phyloP scores from a whole-genome alignment of 805 yeast species.

The Nakazawaea anatomiae region DNA sequence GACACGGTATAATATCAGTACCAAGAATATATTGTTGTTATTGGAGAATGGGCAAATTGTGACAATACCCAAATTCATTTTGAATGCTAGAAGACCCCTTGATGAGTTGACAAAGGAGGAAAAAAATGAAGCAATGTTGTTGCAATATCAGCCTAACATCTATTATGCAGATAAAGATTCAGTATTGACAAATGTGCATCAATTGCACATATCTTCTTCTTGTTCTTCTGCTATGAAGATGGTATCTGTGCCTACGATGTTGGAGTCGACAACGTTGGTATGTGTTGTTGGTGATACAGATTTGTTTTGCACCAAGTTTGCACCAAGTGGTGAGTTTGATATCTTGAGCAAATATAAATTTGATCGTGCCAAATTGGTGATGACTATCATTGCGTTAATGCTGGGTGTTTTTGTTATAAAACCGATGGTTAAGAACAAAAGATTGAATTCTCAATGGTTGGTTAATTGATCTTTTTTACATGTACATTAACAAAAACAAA shows the following conservation, averaged over 20 bases:
- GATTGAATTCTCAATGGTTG: conserved; percentile 50
- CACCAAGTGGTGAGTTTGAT: conserved; percentile 85
- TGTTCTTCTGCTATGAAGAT: conserved; percentile 16
- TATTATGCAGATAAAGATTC: conserved; percentile 39
- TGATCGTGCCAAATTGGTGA: conserved; percentile 55
- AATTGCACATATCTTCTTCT: conserved; percentile 11
- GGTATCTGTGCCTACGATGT: conserved; percentile 49
- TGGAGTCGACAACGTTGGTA: conserved; percentile 78
- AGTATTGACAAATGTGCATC: conserved; percentile 13
- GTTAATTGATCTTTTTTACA: conserved; percentile 3
- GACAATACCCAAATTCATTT: conserved; percentile 60
- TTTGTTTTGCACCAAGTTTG: conserved; percentile 66
- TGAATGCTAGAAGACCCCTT: conserved; percentile 66
- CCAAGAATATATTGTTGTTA: conserved; percentile 56
- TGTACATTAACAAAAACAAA: no score
- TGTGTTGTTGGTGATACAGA: conserved; percentile 67
- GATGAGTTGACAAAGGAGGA: conserved; percentile 48
- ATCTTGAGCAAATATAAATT: conserved; percentile 55
- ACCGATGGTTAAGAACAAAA: conserved; percentile 53
- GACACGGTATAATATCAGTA: conserved; percentile 63
- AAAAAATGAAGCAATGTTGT: conserved; percentile 49
- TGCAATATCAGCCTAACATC: conserved; percentile 63
- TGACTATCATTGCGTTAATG: conserved; percentile 51
- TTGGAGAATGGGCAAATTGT: conserved; percentile 58
- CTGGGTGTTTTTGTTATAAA: conserved; percentile 40